A percentile compares a stretch with the other conserved stretches of the same genome.
Conservation (phyloP, 306 rosid species). For the Cucumis hystrix region DNA sequence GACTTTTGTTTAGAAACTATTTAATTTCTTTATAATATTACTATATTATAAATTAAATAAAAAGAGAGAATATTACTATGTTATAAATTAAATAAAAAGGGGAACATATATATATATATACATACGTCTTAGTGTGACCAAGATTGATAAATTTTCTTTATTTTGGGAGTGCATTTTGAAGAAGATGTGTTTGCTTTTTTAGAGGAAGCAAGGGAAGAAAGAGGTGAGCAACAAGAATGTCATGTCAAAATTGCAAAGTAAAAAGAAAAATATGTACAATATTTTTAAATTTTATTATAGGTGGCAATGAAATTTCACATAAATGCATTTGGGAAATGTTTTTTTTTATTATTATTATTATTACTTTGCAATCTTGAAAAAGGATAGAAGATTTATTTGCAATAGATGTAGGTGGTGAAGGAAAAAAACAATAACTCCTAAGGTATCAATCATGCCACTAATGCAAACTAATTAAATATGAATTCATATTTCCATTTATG, state of each 20-base stretch:
- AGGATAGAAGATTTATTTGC: not conserved
- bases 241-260: not conserved
- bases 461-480: constrained; percentile 12
- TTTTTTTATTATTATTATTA: too few relatives aligned
- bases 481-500: constrained; percentile 22
- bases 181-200: not conserved
- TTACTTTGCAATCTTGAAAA: not conserved
- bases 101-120: too few relatives aligned
- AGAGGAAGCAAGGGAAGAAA: not conserved
- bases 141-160: not conserved
- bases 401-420: not conserved
- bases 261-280: not conserved
- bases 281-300: not conserved
- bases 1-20: not conserved
- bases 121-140: not conserved
- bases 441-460: not conserved
- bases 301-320: not conserved
- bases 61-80: too few relatives aligned
- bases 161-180: not conserved
- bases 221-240: not conserved
- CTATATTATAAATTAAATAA: too few relatives aligned
- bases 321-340: not conserved
- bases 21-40: not conserved
- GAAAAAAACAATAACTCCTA: not conserved
- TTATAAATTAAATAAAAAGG: too few relatives aligned